Evolutionary conservation across 73 alveolate genomes (phyloP), one percentile per base, ranked within the genome.

Genomic region (Paramecium sexaurelia): DNA sequence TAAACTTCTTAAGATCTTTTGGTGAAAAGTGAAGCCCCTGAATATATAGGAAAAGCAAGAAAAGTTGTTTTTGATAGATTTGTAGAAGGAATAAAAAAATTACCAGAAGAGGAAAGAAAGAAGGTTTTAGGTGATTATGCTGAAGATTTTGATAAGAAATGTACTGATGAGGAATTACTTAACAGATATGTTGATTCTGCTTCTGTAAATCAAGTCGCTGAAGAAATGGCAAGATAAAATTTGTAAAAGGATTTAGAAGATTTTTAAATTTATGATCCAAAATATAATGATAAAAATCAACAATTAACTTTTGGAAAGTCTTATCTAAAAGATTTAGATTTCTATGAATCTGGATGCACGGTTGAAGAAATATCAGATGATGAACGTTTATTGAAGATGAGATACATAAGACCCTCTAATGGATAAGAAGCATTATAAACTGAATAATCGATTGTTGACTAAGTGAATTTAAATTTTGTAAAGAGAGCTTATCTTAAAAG

Each of bases 331-430:
- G 55, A 35, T 5, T n/a, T 35, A 13, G 86, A 40, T 35, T 71
- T 71, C 61, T 71, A 71, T 71, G 86, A 71, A 71, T 71, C 86
- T 8, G 55, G 35, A 35, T 19, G 37, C 15, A 71, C 86, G 10
- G 86, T 27, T 71, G 35, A 33, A 33, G 86, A 71, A 35, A 27
- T 71, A 7, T 71, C 86, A 35, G 57, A 71, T 29, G 86, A 71
- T 71, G 86, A 71, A 36, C 7, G 86, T 33, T 33, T 71, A 71
- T 35, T 71, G 15, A 40, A 40, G 35, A 35, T 35, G 56, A 71
- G 56, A 71, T 71, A 20, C 3, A 33, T 27, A 6, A 71, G 86
- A 71, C 57, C 55, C 7, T 27, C 35, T 15, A 33, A 32, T 71
- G 86, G 86, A 13, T n/a, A 35, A 35, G 86, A 71, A 17, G 56